These are phyloP conservation scores for Xylaria arbuscula DNA, from an alignment of 2,329 filamentous ascomycete genomes.

Conservation along the genomic window DNA sequence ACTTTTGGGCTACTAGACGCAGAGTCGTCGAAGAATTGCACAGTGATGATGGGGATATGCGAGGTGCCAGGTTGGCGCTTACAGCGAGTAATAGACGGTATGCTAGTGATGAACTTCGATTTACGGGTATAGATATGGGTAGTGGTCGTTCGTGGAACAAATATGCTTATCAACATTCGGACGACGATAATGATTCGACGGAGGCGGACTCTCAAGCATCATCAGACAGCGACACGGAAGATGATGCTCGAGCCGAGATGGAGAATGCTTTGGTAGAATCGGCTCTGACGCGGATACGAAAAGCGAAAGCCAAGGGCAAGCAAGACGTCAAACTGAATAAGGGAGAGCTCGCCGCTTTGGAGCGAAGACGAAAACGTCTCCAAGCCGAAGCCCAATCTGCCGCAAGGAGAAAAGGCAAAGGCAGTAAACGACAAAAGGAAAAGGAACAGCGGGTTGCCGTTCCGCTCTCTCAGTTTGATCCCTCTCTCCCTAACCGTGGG, in stretches of 20 bases:
- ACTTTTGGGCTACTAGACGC: conserved; percentile 53
- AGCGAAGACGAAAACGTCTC: conserved; percentile 72
- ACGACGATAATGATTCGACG: conserved; percentile 62
- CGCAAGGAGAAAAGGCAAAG: conserved; percentile 55
- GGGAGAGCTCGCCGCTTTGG: conserved; percentile 83
- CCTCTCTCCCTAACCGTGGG: conserved; percentile 53
- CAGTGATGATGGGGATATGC: conserved; percentile 67
- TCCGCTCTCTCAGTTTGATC: conserved; percentile 64
- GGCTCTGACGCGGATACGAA: conserved; percentile 82
- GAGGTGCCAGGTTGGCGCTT: conserved; percentile 63
- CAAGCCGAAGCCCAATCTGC: conserved; percentile 59
- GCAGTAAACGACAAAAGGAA: conserved; percentile 55
- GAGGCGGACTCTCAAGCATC: conserved; percentile 63
- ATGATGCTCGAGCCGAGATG: conserved; percentile 67
- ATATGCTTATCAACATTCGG: conserved; percentile 52
- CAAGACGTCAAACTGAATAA: conserved; percentile 82
- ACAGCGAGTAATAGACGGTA: conserved; percentile 60
- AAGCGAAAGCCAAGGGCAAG: conserved; percentile 80
- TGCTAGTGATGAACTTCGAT: conserved; percentile 69
- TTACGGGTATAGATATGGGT: conserved; percentile 69
- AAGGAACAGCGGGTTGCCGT: conserved; percentile 63
- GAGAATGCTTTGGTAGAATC: conserved; percentile 82
- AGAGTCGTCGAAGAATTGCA: conserved; percentile 76
- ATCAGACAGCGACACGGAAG: conserved; percentile 61
- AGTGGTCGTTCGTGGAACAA: conserved; percentile 55